Evolutionary conservation across 768 basidiomycete species (phyloP), one percentile per base, ranked within the genome.

Genomic region (Lentinula sp.): DNA sequence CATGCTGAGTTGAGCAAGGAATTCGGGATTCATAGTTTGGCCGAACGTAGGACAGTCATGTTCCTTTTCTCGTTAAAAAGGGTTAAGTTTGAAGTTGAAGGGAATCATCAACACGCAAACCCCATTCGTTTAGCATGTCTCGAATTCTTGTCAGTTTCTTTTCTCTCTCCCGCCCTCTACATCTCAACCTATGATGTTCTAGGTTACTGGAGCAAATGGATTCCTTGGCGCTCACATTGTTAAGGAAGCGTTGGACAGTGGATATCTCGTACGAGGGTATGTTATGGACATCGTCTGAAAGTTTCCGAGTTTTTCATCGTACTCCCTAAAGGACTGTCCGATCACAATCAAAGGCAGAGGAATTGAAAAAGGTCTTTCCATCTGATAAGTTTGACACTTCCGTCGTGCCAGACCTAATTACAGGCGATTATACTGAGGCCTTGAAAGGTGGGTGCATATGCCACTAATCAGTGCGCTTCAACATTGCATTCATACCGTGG

Each of bases 371-470:
- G 41, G 52, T 49, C 20, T 64, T 53, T 20, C 39, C 55, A 42
- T 54, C 54, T 23, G 46, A 56, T n/a, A 50, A 52, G 20, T 64
- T 64, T 49, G 63, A 64, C 10, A 52, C 63, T 37, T 50, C 28
- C 7, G 18, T 61, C 41, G 60, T 64, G 18, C 55, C 60, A 8
- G 61, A 64, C 45, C 45, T 62, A 6, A 49, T 56, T n/a, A 20
- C 36, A 12, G 57, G 52, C 16, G 62, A 59, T 36, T 79, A 78
- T 63, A 76, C 79, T 61, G 74, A 78, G 41, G 77, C 75, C 10
- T 72, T 79, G 61, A 74, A 77, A 68, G 77, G 74, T 12, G 72
- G 76, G 18, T 70, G 8, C 10, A 36, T 16, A 10, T 9, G 16
- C 3, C 5, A 0, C 9, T 13, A n/a, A 23, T 45, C 23, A 10